These are phyloP conservation scores for Malbranchea cinnamomea DNA, from an alignment of 2,329 filamentous ascomycete species.

Conservation along the genomic window DNA sequence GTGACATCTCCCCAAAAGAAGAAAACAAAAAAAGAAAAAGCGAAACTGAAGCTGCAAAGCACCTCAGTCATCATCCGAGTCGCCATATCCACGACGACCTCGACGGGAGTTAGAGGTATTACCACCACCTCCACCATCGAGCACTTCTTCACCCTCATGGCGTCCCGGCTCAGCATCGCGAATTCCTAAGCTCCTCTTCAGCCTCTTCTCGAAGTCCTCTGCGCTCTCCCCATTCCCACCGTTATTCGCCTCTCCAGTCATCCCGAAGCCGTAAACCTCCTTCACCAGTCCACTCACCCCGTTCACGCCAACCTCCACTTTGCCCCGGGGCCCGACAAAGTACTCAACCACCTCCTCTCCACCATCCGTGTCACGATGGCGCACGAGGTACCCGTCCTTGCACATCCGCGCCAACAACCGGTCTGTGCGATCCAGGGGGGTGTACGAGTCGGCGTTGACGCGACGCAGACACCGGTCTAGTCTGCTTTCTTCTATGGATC, in stretches of 20 bases:
- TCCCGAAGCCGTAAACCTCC: constrained; percentile 35
- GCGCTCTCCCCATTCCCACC: constrained; percentile 10
- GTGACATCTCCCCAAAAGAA: no score
- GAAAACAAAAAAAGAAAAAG: no score
- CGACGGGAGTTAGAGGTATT: constrained; percentile 6
- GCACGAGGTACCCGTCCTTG: constrained; percentile 70
- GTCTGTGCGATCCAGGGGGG: constrained; percentile 63
- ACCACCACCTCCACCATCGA: constrained; percentile 2
- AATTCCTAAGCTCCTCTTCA: constrained; percentile 48
- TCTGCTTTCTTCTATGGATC: constrained; percentile 65
- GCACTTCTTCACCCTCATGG: constrained; percentile 1
- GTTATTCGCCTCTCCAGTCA: constrained; percentile 11
- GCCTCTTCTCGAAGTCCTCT: constrained; percentile 28
- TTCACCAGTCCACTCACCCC: constrained; percentile 57
- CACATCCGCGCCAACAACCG: constrained; percentile 58
- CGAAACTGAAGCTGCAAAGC: no score
- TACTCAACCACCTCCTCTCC: constrained; percentile 70
- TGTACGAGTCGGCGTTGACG: constrained; percentile 59
- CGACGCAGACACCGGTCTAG: constrained; percentile 60
- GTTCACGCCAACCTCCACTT: constrained; percentile 65
- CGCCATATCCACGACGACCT: constrained; percentile 1
- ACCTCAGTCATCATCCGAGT: constrained; percentile 1
- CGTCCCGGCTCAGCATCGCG: constrained; percentile 9
- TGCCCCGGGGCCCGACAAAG: constrained; percentile 70
- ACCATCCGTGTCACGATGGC: constrained; percentile 50